Base-by-base conservation (phyloP, 192 early-diverging fungal genomes). In the Mycoemilia scoparia region DNA sequence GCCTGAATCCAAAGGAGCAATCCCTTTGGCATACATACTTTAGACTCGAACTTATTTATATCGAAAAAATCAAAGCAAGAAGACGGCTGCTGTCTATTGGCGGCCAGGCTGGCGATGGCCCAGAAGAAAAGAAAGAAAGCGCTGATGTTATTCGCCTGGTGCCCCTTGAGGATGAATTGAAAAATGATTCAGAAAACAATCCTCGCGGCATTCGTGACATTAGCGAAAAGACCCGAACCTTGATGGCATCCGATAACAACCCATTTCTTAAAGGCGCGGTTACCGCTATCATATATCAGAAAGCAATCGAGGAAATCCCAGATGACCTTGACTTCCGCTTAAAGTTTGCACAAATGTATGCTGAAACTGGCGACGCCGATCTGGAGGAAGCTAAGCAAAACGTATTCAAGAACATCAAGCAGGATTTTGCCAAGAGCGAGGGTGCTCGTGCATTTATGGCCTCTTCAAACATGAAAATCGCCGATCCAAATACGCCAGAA, bases 21-120 rank as follows among this genome's bases (percentile, higher is more conserved):
- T 56, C 52, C 38, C 63, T 98, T 23, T 98, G 88, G 88, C 62
- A 73, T 19, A 87, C 92, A 55, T 98, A 93, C 52, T 90, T 93
- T 43, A 73, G 77, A 22, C 68, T 98, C 21, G 93, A 98, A 52
- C 52, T 93, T 14, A 57, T 87, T 15, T 88, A 82, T 45, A 64
- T 84, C 15, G 82, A 83, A 35, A 84, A 87, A 63, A 72, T 93
- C 37, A 72, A 71, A 41, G 73, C 76, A 7, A 67, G 93, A 29
- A 54, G 86, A 32, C 60, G 72, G 22, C 60, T 97, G 5, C 66
- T 91, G 14, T 84, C 85, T 32, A 72, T 81, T 16, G 53, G 45
- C 22, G 66, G 51, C 9, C 26, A 34, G 6, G 56, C 64, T 5
- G 50, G 55, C 5, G 51, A 54, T 15, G 41, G 32, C 11, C 46